Percentiles rank a stretch among this genome's conserved stretches.
These are phyloP conservation scores for Ophiostoma pallidulum DNA, from an alignment of 2,329 filamentous ascomycete genomes.

Conservation along the genomic window DNA sequence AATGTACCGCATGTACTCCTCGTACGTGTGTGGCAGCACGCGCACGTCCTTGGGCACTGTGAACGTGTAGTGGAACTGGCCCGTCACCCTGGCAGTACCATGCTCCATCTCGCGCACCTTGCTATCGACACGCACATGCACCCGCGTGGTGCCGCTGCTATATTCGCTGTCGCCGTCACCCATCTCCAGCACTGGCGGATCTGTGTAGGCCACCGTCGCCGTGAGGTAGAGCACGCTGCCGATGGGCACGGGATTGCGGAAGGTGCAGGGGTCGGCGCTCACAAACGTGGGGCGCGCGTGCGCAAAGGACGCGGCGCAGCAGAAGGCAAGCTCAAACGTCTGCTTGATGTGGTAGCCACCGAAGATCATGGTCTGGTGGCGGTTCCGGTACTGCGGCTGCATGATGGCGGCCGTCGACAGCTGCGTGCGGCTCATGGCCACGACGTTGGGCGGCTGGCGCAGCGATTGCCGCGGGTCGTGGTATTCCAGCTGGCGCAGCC, in stretches of 20 bases:
- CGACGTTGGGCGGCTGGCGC: conserved; percentile 26
- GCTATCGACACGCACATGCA: conserved; percentile 62
- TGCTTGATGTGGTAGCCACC: conserved; percentile 66
- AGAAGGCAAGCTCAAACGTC: conserved; percentile 68
- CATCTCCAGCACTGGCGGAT: conserved; percentile 42
- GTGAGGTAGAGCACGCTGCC: conserved; percentile 67
- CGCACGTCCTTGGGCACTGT: conserved; percentile 29
- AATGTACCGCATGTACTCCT: conserved; percentile 35
- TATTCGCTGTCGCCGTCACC: too few relatives aligned
- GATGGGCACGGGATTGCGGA: conserved; percentile 66
- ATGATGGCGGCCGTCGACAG: conserved; percentile 58
- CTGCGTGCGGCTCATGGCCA: conserved; percentile 53
- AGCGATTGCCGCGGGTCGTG: conserved; percentile 28
- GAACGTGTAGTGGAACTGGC: conserved; percentile 65
- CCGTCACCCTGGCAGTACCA: conserved; percentile 52
- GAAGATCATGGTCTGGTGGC: conserved; percentile 69
- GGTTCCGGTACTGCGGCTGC: conserved; percentile 50
- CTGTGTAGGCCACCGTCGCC: conserved; percentile 62
- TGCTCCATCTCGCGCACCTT: conserved; percentile 62
- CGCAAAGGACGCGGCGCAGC: conserved; percentile 37
- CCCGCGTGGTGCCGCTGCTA: too few relatives aligned
- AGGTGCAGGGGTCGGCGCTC: conserved; percentile 59
- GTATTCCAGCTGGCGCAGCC: conserved; percentile 48
- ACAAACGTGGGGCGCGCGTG: conserved; percentile 12
- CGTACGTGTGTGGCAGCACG: conserved; percentile 30